A percentile compares a stretch with the other conserved stretches of the same genome.
These are phyloP conservation scores for Phytomonas sp. DNA, from an alignment of 208 protist genomes.

Conservation along the genomic window DNA sequence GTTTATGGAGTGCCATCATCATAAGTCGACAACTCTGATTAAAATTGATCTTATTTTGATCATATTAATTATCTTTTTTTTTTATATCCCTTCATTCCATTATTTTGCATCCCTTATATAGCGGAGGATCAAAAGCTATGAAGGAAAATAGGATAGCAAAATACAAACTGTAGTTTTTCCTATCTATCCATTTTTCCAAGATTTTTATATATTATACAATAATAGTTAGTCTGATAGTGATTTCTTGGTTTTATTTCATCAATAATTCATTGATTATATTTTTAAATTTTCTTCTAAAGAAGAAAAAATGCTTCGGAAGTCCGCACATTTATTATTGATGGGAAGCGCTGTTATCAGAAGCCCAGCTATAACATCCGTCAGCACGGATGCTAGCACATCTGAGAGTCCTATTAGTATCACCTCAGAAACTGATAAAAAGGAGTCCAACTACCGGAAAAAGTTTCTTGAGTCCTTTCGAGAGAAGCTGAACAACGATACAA, in stretches of 20 bases:
- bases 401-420: background rate
- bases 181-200: background rate
- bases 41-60: background rate
- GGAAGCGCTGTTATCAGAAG: background rate
- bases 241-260: conserved; percentile 7
- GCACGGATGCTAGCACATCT: background rate
- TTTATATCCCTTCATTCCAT: background rate
- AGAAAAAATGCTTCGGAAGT: background rate
- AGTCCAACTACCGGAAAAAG: conserved; percentile 53
- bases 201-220: conserved; percentile 3
- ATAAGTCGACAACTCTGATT: background rate
- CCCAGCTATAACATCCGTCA: background rate
- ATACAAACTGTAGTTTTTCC: background rate
- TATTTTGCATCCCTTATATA: conserved; percentile 1
- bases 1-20: conserved; percentile 5
- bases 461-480: conserved; percentile 74
- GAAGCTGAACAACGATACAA: conserved; percentile 48
- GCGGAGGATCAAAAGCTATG: background rate
- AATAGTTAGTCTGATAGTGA: background rate
- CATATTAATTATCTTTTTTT: background rate
- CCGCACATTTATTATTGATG: background rate
- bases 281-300: background rate
- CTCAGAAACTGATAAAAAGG: conserved; percentile 28
- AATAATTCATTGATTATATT: background rate
- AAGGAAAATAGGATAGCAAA: background rate